phyloP scores from a whole-genome alignment of 2,329 filamentous ascomycete species.

The Alternaria consortialis region DNA sequence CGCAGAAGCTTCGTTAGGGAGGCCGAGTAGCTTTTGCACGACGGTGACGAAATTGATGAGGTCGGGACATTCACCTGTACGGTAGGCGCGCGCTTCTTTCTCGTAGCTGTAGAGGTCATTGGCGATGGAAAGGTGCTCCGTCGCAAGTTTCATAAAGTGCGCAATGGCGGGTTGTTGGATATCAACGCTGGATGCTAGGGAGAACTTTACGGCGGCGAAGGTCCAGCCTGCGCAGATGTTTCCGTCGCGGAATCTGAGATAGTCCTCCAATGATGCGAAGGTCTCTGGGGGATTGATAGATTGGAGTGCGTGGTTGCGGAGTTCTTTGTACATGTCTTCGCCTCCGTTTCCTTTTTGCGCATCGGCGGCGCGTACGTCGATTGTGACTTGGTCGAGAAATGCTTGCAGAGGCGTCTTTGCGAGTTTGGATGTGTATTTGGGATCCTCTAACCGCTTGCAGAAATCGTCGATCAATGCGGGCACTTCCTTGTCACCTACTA shows the following conservation, averaged over 20 bases:
- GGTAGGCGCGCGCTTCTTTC: neutral
- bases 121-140: neutral
- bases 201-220: conserved; percentile 51
- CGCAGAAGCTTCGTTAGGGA: neutral
- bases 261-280: neutral
- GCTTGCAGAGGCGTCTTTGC: neutral
- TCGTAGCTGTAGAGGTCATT: neutral
- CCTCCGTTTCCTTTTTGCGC: neutral
- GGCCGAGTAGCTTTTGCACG: neutral
- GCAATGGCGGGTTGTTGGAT: neutral
- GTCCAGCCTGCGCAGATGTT: neutral
- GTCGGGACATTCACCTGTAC: neutral
- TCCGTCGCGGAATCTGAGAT: neutral
- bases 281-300: neutral
- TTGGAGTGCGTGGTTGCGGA: neutral
- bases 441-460: neutral
- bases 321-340: neutral
- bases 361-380: neutral
- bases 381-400: neutral
- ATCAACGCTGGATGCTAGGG: conserved; percentile 16
- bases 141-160: neutral
- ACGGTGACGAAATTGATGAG: neutral
- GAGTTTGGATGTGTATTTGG: neutral
- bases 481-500: neutral
- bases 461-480: neutral